Percentiles rank a stretch among this genome's conserved stretches.
Evolutionary conservation across 257 asterid species (phyloP).

Genomic region (Scutellaria minor): DNA sequence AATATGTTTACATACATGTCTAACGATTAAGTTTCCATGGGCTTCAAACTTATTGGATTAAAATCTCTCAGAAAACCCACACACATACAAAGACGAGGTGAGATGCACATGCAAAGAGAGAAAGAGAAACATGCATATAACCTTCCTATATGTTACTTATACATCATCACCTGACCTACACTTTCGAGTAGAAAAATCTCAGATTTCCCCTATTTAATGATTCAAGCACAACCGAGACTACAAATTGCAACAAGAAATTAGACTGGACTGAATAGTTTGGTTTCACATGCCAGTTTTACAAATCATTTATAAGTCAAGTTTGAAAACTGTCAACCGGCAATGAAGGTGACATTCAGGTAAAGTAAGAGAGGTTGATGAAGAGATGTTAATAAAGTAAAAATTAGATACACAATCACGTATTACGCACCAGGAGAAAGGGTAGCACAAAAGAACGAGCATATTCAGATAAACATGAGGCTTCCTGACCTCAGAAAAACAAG

Average conservation of each 20-base stretch:
- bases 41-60: background rate
- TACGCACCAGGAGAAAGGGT: background rate
- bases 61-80: background rate
- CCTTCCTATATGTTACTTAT: background rate
- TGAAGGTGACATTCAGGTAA: background rate
- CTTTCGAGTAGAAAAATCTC: background rate
- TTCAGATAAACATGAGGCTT: too few species aligned
- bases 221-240: background rate
- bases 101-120: background rate
- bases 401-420: background rate
- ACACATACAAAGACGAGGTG: background rate
- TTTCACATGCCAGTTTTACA: background rate
- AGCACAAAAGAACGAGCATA: background rate
- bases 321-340: background rate
- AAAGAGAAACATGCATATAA: background rate
- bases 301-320: background rate
- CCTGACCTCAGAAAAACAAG: background rate
- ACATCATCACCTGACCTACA: slow-evolving; percentile 4
- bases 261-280: background rate
- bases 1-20: background rate
- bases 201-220: background rate
- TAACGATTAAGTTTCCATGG: background rate
- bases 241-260: background rate
- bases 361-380: background rate
- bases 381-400: background rate